phyloP scores from a whole-genome alignment of 202 grass and related monocot genomes.

The Carex arenaria region DNA sequence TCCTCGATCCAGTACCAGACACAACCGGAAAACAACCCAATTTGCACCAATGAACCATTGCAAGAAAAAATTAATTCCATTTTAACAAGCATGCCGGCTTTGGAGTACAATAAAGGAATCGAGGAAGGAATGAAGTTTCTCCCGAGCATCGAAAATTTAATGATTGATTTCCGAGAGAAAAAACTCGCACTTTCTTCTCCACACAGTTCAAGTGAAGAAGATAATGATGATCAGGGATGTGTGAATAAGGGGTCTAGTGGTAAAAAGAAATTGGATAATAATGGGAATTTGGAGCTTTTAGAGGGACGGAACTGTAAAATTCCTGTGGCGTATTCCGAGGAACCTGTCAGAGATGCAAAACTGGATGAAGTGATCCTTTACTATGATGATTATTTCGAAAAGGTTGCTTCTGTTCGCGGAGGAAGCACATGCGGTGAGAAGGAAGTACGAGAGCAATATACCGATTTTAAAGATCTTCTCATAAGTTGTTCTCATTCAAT shows the following conservation, averaged over 20 bases:
- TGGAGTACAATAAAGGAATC: constrained; percentile 4
- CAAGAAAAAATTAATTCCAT: too few relatives aligned
- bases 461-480: constrained; percentile 51
- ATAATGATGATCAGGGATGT: not conserved
- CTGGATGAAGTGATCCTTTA: constrained; percentile 47
- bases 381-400: not conserved
- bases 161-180: constrained; percentile 5
- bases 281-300: constrained; percentile 14
- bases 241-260: not conserved
- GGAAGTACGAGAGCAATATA: constrained; percentile 32
- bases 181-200: too few relatives aligned
- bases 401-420: not conserved
- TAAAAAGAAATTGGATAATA: not conserved
- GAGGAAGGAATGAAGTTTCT: constrained; percentile 32
- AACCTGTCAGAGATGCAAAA: constrained; percentile 27
- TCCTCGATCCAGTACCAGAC: too few relatives aligned
- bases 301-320: constrained; percentile 33
- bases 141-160: constrained; percentile 11
- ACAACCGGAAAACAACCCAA: too few relatives aligned
- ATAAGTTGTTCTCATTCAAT: constrained; percentile 40
- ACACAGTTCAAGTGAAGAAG: not conserved
- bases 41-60: too few relatives aligned
- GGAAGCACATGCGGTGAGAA: not conserved
- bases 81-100: too few relatives aligned
- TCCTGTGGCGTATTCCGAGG: constrained; percentile 10